Evolutionary conservation across 345 rosid species (phyloP), one percentile per base, ranked within the genome.

Genomic region (Carallia brachiata): DNA sequence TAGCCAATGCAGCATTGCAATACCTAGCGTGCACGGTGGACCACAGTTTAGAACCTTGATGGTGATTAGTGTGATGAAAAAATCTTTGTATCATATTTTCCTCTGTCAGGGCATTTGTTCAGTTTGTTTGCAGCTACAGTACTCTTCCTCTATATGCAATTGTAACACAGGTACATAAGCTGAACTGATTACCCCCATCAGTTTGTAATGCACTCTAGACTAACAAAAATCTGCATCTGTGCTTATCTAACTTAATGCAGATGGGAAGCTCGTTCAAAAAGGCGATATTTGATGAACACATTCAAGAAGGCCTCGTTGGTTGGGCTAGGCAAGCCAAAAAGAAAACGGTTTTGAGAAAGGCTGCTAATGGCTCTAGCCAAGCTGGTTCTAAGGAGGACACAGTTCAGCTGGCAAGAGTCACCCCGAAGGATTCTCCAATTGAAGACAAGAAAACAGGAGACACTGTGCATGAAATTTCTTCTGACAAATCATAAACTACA

Each of bases 131-230:
- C 73, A 87, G 97, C 70, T 91, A 87, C 76, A 91, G 94, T 58
- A 94, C 97, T 36, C 77, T 94, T 19, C 97, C 98, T 0, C 89
- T 94, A 5, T 94, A 94, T 18, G 97, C 92, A n/a, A 84, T 91
- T 7, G 96, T 93, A 55, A 87, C 94, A 16, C 97, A 89, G 87
- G 98, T 93, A 63, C 53, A 57, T 60, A 40, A 6, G 50, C 16
- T 44, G 50, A 44, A 44, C 50, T 13, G 34, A 2, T 30, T 36
- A 57, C 9, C 58, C 17, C 34, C 28, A 10, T 7, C n/a, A 12
- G 36, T 39, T 12, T 10, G 12, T 44, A 44, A 44, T 3, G 5
- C 4, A 13, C 17, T 13, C 1, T 12, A 44, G 50, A 44, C 17
- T 40, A 40, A 40, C 47, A 10, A 7, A 40, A 40, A 8, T 7